These are phyloP conservation scores for Bruguiera hainesii DNA, from an alignment of 441 rosid species.

Conservation along the genomic window DNA sequence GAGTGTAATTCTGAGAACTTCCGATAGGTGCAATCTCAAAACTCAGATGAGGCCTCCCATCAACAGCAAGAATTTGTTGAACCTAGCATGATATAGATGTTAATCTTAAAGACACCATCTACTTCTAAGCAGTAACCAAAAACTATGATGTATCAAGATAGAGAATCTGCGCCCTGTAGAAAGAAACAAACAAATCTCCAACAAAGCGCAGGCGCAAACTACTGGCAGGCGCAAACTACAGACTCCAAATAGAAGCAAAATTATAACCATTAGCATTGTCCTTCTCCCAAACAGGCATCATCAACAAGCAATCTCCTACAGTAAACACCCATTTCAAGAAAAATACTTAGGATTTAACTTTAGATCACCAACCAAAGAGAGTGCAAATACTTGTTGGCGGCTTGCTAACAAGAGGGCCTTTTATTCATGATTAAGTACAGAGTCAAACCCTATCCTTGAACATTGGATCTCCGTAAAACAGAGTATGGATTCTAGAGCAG, in stretches of 20 bases:
- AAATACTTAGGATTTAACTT: neutral
- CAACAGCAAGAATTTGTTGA: slow-evolving; percentile 77
- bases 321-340: no score
- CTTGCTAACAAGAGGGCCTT: neutral
- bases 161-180: slow-evolving; percentile 4
- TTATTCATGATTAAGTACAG: neutral
- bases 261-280: no score
- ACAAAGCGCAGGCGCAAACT: neutral
- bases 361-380: neutral
- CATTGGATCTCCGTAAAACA: neutral
- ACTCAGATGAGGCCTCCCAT: slow-evolving; percentile 77
- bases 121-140: neutral
- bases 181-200: slow-evolving; percentile 7
- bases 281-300: no score
- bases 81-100: slow-evolving; percentile 49
- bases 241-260: no score
- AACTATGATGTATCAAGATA: neutral
- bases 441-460: neutral
- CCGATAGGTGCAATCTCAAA: slow-evolving; percentile 72
- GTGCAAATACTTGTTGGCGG: neutral
- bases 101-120: slow-evolving; percentile 4
- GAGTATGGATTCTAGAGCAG: neutral
- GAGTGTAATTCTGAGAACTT: slow-evolving; percentile 86
- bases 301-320: no score
- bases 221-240: neutral